These are phyloP conservation scores for Apiospora phragmitis DNA, from an alignment of 2,329 filamentous ascomycete species.

Conservation along the genomic window DNA sequence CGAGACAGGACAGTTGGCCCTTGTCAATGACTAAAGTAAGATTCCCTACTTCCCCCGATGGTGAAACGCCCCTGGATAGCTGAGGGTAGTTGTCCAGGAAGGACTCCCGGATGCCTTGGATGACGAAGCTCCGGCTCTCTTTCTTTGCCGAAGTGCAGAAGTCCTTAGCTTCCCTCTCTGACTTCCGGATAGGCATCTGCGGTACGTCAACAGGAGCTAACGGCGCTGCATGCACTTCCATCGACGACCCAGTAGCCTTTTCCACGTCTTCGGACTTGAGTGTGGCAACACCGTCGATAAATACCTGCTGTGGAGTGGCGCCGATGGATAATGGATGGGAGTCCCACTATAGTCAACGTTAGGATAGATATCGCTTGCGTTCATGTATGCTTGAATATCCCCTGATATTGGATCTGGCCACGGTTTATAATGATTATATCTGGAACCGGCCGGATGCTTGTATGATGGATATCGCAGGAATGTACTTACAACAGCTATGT, in stretches of 20 bases:
- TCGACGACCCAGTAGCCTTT: slow-evolving; percentile 10
- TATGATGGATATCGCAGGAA: neutral
- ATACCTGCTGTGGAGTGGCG: slow-evolving; percentile 47
- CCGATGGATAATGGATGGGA: slow-evolving; percentile 46
- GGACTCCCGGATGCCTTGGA: slow-evolving; percentile 38
- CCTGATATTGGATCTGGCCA: neutral
- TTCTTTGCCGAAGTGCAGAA: slow-evolving; percentile 26
- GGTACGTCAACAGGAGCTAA: neutral
- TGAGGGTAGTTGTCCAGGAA: slow-evolving; percentile 31
- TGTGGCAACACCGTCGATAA: slow-evolving; percentile 42
- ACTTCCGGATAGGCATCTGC: slow-evolving; percentile 4
- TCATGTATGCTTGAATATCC: neutral
- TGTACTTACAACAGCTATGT: slow-evolving; percentile 40
- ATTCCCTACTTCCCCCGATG: slow-evolving; percentile 18
- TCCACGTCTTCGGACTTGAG: slow-evolving; percentile 11
- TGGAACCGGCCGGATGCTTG: neutral
- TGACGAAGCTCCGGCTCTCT: slow-evolving; percentile 29
- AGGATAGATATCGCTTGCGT: neutral
- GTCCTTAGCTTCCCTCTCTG: slow-evolving; percentile 22
- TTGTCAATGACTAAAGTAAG: slow-evolving; percentile 40
- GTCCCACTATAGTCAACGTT: slow-evolving; percentile 37
- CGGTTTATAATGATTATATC: no score
- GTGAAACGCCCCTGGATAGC: slow-evolving; percentile 4
- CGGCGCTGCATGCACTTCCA: neutral
- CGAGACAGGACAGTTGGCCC: slow-evolving; percentile 43